Evolutionary conservation across 1,284 basidiomycete species (phyloP).

Genomic region (Thecaphora thlaspeos): DNA sequence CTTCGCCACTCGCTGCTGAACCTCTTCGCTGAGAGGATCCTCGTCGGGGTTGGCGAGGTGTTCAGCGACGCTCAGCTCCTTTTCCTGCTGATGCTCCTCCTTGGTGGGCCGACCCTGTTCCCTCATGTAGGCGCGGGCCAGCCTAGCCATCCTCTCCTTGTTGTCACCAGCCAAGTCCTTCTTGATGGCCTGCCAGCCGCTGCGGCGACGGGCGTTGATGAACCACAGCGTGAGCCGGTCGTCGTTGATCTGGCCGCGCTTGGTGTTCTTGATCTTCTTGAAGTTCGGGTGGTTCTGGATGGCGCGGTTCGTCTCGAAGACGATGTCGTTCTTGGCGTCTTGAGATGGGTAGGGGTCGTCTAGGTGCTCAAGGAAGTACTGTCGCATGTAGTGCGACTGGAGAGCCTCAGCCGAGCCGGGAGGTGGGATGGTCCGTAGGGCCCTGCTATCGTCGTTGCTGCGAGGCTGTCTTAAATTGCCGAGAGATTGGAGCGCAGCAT

Average conservation of each 20-base stretch:
- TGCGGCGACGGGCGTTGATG: conserved; percentile 54
- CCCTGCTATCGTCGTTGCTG: neutral
- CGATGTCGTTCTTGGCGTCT: conserved; percentile 34
- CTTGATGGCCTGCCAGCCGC: conserved; percentile 45
- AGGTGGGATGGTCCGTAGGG: neutral
- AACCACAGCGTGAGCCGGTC: conserved; percentile 47
- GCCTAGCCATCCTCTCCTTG: neutral
- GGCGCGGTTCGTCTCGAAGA: conserved; percentile 26
- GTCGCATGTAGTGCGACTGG: conserved; percentile 34
- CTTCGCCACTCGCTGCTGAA: neutral
- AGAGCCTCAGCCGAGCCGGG: conserved; percentile 5
- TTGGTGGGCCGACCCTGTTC: conserved; percentile 4
- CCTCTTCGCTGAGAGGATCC: neutral
- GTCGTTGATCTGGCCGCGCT: neutral
- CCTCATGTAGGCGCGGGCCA: too few relatives aligned
- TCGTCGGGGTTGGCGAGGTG: neutral
- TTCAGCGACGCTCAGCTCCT: neutral
- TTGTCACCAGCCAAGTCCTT: conserved; percentile 31
- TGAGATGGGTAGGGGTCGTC: conserved; percentile 41
- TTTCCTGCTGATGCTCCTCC: neutral
- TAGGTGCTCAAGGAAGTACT: conserved; percentile 42
- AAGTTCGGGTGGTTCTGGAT: neutral
- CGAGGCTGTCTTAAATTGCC: too few relatives aligned
- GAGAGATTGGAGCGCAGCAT: too few relatives aligned
- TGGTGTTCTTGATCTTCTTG: neutral